Base-by-base conservation (phyloP, 176 grass and related monocot genomes). In the Oryza meyeriana region DNA sequence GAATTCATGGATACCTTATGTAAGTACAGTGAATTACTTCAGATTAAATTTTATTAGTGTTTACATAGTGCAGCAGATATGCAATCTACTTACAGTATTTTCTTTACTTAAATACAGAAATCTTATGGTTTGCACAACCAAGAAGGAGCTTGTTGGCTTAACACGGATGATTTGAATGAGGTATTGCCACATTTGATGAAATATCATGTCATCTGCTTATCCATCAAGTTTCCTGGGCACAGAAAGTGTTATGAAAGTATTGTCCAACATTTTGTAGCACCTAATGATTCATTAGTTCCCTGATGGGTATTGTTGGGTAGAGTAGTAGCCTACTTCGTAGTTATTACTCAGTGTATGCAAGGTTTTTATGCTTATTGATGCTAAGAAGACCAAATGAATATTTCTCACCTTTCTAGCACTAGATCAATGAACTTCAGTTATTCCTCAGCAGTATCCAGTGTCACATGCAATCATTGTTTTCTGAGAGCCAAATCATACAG, bases 1-100 rank as follows among this genome's bases (percentile, higher is more conserved):
- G n/a, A 79, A 85, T 95, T 85, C 85, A 58, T 95, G 87, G 93
- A 69, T 91, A 86, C 93, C 90, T 88, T 99, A 99, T 95, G 96
- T 99, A 89, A 93, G 93, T 62, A 78, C 68, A 74, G 76, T 71
- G 39, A 39, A 42, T 84, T 69, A 62, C 48, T 78, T 89, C 20
- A 70, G 61, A 64, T 68, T 71, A 40, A 61, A 63, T 79, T 75
- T 4, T 42, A 58, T 64, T 83, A 10, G 59, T 1, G 11, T 48
- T 48, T 62, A 22, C 30, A 7, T 38, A 52, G 35, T 88, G 85
- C 7, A 74, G 72, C 31, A 78, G 64, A 76, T 81, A 85, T 77
- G 68, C 79, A 70, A 76, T 91, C 69, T 84, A 69, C 72, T 80
- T 85, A 87, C 76, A 82, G 61, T 35, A 34, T 74, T 63, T 66